phyloP scores from a whole-genome alignment of 805 yeast species.

The Geotrichum ghanense region DNA sequence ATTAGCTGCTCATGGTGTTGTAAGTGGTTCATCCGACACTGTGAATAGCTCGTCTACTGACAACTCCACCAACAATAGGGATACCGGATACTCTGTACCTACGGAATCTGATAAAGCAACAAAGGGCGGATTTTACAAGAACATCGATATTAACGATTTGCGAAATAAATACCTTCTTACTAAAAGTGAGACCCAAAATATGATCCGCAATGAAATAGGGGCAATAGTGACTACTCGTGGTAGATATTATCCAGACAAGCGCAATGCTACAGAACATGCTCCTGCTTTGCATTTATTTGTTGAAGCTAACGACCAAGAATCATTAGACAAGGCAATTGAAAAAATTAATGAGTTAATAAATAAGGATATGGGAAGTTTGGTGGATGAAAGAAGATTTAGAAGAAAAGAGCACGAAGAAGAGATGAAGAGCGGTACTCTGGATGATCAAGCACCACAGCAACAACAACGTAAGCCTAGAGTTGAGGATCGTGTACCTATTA shows the following conservation, averaged over 20 bases:
- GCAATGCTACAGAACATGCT: slow-evolving; percentile 21
- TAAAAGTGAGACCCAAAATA: slow-evolving; percentile 23
- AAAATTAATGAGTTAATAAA: slow-evolving; percentile 46
- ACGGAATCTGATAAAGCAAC: slow-evolving; percentile 3
- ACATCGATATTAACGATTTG: slow-evolving; percentile 26
- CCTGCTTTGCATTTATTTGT: slow-evolving; percentile 32
- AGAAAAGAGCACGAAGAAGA: slow-evolving; percentile 13
- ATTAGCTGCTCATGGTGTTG: slow-evolving; percentile 11
- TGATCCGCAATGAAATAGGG: slow-evolving; percentile 22
- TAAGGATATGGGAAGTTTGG: slow-evolving; percentile 19
- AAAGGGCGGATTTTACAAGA: slow-evolving; percentile 14
- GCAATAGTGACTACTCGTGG: slow-evolving; percentile 24
- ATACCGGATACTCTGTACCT: background rate
- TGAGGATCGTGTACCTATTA: slow-evolving; percentile 17
- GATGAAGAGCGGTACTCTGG: background rate
- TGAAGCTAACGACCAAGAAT: slow-evolving; percentile 44
- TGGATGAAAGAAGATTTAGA: slow-evolving; percentile 20
- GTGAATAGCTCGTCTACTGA: slow-evolving; percentile 1
- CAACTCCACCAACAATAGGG: slow-evolving; percentile 1
- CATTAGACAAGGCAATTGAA: slow-evolving; percentile 46
- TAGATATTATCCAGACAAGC: slow-evolving; percentile 25
- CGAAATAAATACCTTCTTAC: slow-evolving; percentile 27
- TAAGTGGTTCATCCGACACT: slow-evolving; percentile 1
- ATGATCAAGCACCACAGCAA: slow-evolving; percentile 5
- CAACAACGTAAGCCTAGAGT: slow-evolving; percentile 2